Percentiles rank a stretch among this genome's conserved stretches.
These are phyloP conservation scores for Diaporthe sp. DNA, from an alignment of 2,329 filamentous ascomycete genomes.

Conservation along the genomic window DNA sequence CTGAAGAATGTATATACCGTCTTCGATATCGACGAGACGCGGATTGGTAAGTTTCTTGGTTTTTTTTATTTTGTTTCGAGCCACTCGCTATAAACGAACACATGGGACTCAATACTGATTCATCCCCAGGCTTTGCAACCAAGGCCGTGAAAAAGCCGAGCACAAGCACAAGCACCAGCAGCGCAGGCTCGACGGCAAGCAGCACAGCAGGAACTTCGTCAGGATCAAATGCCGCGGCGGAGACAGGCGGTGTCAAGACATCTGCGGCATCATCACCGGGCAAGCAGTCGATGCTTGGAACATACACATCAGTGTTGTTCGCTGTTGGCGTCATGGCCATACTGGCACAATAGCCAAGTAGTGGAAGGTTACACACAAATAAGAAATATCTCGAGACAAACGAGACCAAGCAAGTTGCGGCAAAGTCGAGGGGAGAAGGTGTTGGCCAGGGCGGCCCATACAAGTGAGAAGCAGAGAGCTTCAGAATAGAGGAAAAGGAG, in stretches of 20 bases:
- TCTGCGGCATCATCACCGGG: slow-evolving; percentile 47
- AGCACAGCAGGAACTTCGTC: slow-evolving; percentile 29
- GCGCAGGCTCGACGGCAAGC: slow-evolving; percentile 16
- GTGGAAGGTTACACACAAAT: neutral
- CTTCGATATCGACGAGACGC: slow-evolving; percentile 80
- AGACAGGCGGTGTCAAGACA: slow-evolving; percentile 43
- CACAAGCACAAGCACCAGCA: slow-evolving; percentile 15
- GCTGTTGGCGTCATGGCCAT: slow-evolving; percentile 46
- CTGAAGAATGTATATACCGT: slow-evolving; percentile 91
- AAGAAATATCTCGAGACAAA: neutral
- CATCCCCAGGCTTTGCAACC: slow-evolving; percentile 53
- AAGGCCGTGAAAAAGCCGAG: slow-evolving; percentile 47
- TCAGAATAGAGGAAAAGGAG: slow-evolving; percentile 8
- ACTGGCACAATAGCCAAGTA: slow-evolving; percentile 41
- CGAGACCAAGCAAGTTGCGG: neutral
- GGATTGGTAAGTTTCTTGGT: slow-evolving; percentile 69
- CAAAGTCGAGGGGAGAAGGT: neutral
- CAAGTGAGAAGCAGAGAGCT: neutral
- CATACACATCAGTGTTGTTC: slow-evolving; percentile 44
- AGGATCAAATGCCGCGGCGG: slow-evolving; percentile 45
- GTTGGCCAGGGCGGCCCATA: neutral
- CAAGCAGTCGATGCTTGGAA: slow-evolving; percentile 44
- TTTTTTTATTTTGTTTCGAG: too few species aligned
- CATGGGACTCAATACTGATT: slow-evolving; percentile 19
- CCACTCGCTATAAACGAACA: neutral